Percentiles rank a stretch among this genome's conserved stretches.
Evolutionary conservation across 768 basidiomycete species (phyloP).

Genomic region (Rhodosporidiobolus odoratus): DNA sequence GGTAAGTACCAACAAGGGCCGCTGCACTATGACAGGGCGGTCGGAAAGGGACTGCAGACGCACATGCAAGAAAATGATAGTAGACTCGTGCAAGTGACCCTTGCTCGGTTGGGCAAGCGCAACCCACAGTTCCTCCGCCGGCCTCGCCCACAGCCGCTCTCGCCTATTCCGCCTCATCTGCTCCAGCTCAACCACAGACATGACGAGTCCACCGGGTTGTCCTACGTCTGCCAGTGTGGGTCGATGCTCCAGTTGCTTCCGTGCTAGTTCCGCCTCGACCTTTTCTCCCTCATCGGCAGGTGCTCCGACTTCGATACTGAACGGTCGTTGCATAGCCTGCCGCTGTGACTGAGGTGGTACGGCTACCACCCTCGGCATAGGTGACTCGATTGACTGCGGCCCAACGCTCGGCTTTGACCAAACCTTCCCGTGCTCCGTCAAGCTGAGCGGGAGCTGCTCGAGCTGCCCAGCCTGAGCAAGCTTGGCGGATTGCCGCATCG

Average conservation of each 20-base stretch:
- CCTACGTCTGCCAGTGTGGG: background rate
- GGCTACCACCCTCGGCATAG: background rate
- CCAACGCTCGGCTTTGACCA: background rate
- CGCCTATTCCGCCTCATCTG: conserved; percentile 24
- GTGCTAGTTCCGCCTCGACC: background rate
- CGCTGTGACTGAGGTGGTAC: background rate
- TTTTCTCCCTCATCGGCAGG: background rate
- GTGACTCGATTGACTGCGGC: background rate
- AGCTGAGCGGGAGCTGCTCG: conserved; percentile 1
- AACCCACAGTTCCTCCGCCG: conserved; percentile 2
- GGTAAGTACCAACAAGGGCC: background rate
- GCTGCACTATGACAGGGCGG: background rate
- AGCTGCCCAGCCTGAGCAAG: background rate
- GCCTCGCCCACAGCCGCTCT: conserved; percentile 20
- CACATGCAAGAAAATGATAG: conserved; percentile 29
- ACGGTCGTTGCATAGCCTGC: background rate
- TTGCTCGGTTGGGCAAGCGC: background rate
- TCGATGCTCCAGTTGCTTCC: too few relatives aligned
- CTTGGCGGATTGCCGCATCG: background rate
- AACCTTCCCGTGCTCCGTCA: background rate
- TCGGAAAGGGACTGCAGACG: background rate
- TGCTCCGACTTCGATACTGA: background rate
- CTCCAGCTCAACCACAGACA: background rate
- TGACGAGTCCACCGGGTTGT: background rate
- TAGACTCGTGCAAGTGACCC: conserved; percentile 18